phyloP scores from a whole-genome alignment of 169 alveolate genomes.

The Cryptosporidium xiaoi region DNA sequence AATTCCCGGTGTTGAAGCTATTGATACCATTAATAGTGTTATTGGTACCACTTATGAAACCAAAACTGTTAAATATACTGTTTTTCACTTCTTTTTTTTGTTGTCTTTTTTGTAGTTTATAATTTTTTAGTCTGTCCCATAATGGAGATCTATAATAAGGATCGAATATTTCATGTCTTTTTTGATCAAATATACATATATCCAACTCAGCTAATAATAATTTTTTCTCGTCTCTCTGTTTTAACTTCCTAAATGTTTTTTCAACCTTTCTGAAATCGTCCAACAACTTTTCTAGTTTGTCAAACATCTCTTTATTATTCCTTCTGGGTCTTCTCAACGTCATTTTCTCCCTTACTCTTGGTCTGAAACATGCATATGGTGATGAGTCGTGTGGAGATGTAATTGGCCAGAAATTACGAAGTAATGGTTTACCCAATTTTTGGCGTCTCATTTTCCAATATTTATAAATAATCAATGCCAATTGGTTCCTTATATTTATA shows the following conservation, averaged over 20 bases:
- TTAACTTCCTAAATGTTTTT: conserved; percentile 84
- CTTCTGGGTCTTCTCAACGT: conserved; percentile 85
- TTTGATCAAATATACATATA: conserved; percentile 85
- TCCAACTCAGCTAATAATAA: conserved; percentile 83
- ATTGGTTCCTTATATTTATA: conserved; percentile 60
- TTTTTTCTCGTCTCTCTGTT: conserved; percentile 88
- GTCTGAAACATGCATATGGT: conserved; percentile 85
- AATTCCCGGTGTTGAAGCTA: not conserved
- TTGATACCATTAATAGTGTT: too few species aligned
- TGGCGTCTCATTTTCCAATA: conserved; percentile 84
- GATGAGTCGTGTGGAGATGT: conserved; percentile 84
- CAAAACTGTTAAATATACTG: not conserved
- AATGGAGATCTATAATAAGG: conserved; percentile 85
- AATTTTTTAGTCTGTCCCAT: conserved; percentile 85
- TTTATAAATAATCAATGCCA: conserved; percentile 73
- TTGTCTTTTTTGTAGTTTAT: conserved; percentile 73
- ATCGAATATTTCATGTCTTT: conserved; percentile 83
- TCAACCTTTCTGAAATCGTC: conserved; percentile 85
- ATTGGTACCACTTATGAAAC: not conserved
- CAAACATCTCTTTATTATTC: conserved; percentile 81
- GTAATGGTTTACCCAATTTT: conserved; percentile 84
- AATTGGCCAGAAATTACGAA: conserved; percentile 86
- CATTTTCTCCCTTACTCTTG: conserved; percentile 88
- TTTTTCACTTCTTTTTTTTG: conserved; percentile 62
- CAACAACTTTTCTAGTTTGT: conserved; percentile 81